Base-by-base conservation (phyloP, 2,329 filamentous ascomycete genomes). In the Beauveria varroae region DNA sequence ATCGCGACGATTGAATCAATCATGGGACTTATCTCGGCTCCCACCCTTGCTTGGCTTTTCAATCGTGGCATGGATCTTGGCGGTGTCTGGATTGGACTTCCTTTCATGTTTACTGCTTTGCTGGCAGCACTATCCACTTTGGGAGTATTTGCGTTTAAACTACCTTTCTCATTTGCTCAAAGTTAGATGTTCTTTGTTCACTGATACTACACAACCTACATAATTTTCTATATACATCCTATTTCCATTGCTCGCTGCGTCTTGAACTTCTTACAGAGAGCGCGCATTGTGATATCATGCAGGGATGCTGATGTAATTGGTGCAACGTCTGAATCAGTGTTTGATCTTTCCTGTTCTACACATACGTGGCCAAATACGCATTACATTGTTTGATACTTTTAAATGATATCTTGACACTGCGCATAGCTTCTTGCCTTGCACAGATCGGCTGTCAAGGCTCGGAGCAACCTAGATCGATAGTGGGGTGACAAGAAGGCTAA, bases 1-100 rank as follows among this genome's bases (percentile, higher is more conserved):
- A 72, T 86, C 10, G 75, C 77, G 2, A 73, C 83, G 26, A 67
- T 81, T 37, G 81, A 86, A 63, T 78, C 76, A 9, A 46, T 78
- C 12, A 79, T 81, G n/a, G 65, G 76, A 2, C 75, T 83, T 63
- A 54, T 79, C 5, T 76, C 76, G 0, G 74, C 75, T 1, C 81
- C 82, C 0, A 63, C 78, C 0, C 70, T 85, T 40, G 79, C 79
- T 1, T 73, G 70, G 67, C 67, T 82, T 6, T 75, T 85, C 44
- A 72, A 75, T 41, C 64, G 68, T 1, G 82, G 82, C 0, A 67
- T 83, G 52, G 65, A 75, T 12, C 51, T 78, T 1, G 81, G 81
- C 1, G 80, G 77, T 0, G 60, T 65, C 0, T 82, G 76, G 77
- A 71, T 78, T 34, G 83, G 81, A 0, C 66, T 85, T 63, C 81